Evolutionary conservation across 2,329 filamentous ascomycete species (phyloP).

Genomic region (Cytospora leucostoma): DNA sequence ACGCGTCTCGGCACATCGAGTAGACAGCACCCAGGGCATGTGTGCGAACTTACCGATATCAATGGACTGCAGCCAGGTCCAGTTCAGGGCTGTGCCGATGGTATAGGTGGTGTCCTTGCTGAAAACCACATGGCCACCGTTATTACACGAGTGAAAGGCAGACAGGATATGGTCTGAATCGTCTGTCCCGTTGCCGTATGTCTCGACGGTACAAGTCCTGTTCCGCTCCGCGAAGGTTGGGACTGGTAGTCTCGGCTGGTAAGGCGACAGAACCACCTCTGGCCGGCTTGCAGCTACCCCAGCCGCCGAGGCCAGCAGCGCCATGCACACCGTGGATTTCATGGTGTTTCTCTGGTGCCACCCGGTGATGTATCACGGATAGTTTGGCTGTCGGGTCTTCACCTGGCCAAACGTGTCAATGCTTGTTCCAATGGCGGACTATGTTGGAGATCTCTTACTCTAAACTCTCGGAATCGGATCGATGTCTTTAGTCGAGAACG

Average conservation of each 20-base stretch:
- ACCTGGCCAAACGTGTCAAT: background rate
- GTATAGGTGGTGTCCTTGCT: slow-evolving; percentile 55
- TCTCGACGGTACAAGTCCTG: slow-evolving; percentile 58
- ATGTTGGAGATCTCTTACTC: background rate
- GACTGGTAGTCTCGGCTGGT: slow-evolving; percentile 33
- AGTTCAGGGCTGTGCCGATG: slow-evolving; percentile 62
- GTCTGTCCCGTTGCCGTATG: slow-evolving; percentile 46
- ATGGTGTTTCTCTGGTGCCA: slow-evolving; percentile 22
- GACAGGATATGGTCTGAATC: slow-evolving; percentile 45
- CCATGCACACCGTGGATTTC: slow-evolving; percentile 29
- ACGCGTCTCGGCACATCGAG: background rate
- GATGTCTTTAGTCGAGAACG: background rate
- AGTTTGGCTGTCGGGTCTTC: background rate
- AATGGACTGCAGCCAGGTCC: slow-evolving; percentile 62
- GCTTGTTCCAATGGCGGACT: background rate
- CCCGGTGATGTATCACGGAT: background rate
- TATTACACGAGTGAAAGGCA: slow-evolving; percentile 57
- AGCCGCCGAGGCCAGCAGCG: slow-evolving; percentile 28
- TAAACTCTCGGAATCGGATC: background rate
- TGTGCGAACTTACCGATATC: slow-evolving; percentile 51
- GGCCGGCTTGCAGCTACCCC: slow-evolving; percentile 29
- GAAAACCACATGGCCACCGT: slow-evolving; percentile 61
- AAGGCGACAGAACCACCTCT: slow-evolving; percentile 28
- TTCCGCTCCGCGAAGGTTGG: slow-evolving; percentile 32
- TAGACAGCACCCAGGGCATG: background rate